A percentile compares a stretch with the other conserved stretches of the same genome.
These are phyloP conservation scores for Holtermannia corniformis DNA, from an alignment of 768 basidiomycete genomes.

Conservation along the genomic window DNA sequence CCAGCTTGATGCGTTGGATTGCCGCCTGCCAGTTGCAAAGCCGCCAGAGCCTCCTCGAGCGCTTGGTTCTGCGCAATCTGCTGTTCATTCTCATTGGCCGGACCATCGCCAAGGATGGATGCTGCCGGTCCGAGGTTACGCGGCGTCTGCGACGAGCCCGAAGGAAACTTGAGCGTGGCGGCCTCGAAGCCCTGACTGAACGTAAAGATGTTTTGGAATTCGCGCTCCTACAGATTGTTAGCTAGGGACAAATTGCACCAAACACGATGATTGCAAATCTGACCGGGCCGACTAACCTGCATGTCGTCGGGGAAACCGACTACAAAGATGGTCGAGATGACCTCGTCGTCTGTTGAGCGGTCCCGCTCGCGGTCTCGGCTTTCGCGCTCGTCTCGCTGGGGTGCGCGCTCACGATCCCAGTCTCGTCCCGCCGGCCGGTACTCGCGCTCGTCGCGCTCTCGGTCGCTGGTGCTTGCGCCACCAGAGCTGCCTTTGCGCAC, in stretches of 20 bases:
- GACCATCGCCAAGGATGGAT: neutral
- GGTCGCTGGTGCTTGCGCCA: neutral
- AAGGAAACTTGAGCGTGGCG: slow-evolving; percentile 93
- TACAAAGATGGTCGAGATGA: slow-evolving; percentile 94
- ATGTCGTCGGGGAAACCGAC: slow-evolving; percentile 99
- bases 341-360: slow-evolving; percentile 47
- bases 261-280: neutral
- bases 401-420: neutral
- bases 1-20: neutral
- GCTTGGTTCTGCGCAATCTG: slow-evolving; percentile 10
- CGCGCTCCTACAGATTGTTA: slow-evolving; percentile 63
- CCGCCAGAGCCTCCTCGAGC: slow-evolving; percentile 31
- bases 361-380: slow-evolving; percentile 12
- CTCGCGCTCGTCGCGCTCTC: neutral
- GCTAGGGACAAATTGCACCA: neutral
- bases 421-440: too few relatives aligned
- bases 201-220: slow-evolving; percentile 99
- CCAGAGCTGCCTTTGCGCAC: neutral
- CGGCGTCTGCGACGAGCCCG: slow-evolving; percentile 44
- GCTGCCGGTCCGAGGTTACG: slow-evolving; percentile 18
- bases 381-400: slow-evolving; percentile 15
- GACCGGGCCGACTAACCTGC: slow-evolving; percentile 55
- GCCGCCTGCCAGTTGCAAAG: slow-evolving; percentile 16
- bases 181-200: slow-evolving; percentile 94
- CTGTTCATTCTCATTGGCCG: slow-evolving; percentile 4